Base-by-base conservation (phyloP, 73 alveolate species). In the Uronychia setigera region DNA sequence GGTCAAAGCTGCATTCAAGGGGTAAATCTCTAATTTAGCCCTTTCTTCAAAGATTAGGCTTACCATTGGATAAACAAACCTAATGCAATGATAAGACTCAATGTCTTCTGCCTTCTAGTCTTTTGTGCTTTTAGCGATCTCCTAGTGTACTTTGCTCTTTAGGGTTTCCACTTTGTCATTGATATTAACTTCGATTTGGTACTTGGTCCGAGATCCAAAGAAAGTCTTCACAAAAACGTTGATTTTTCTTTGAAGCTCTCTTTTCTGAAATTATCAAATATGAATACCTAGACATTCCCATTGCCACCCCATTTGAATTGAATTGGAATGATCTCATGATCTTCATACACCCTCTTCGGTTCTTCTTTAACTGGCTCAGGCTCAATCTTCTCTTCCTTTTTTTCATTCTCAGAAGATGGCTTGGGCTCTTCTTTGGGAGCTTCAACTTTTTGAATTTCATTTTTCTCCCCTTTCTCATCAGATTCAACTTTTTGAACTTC, bases 31-130 rank as follows among this genome's bases (percentile, higher is more conserved):
- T 77, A 33, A 89, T 32, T 26, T 78, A 79, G 58, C 95, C 95
- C 67, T 46, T 46, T 5, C 67, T 11, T 46, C 19, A 46, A 46
- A 46, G 19, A 19, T 11, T 19, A 19, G 19, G 19, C 67, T 5
- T 19, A 46, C 67, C 95, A 89, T 89, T 31, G 95, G 92, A 80
- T 89, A 89, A n/a, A 89, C 81, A 29, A 89, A 25, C 79, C 80
- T 89, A 31, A 84, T 59, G 31, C 29, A 76, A 58, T 89, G 92
- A 78, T 82, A 89, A 31, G 74, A 27, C 29, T 84, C 74, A 75
- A 89, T 89, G 27, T 89, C 95, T 35, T 82, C 90, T 35, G 82
- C 76, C 35, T 88, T 86, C 1, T 59, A 35, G 32, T 59, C 31
- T 26, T 31, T 58, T 31, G 32, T 84, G 26, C 83, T 31, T 25